phyloP scores from a whole-genome alignment of 345 rosid genomes.

The Garcia nutans region DNA sequence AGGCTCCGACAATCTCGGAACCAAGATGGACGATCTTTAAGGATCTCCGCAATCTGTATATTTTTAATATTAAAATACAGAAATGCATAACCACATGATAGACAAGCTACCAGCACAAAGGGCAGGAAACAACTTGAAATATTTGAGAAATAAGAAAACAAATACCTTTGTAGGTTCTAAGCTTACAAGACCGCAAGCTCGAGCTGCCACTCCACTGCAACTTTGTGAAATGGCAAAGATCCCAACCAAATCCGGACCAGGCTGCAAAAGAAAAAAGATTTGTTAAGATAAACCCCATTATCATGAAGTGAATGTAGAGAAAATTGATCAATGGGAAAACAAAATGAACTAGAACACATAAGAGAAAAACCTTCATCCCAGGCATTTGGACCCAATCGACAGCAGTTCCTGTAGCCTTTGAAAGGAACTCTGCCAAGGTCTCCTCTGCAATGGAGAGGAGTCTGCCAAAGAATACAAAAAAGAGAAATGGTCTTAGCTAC shows the following conservation, averaged over 20 bases:
- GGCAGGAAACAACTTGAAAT: not conserved
- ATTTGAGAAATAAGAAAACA: not conserved
- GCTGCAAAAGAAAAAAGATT: conserved; percentile 44
- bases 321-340: not conserved
- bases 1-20: conserved; percentile 98
- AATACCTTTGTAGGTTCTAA: conserved; percentile 91
- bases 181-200: conserved; percentile 99
- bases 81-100: not conserved
- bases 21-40: conserved; percentile 98
- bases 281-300: not conserved
- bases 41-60: conserved; percentile 91
- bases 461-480: conserved; percentile 41
- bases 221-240: conserved; percentile 99
- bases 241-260: conserved; percentile 99
- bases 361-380: conserved; percentile 92
- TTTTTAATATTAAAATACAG: not conserved
- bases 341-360: not conserved
- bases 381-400: conserved; percentile 99
- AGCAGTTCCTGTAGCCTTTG: conserved; percentile 99
- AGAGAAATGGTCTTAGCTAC: conserved; percentile 2
- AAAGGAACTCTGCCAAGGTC: conserved; percentile 99
- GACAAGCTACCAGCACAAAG: not conserved
- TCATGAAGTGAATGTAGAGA: not conserved
- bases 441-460: conserved; percentile 99
- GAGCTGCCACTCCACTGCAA: conserved; percentile 99